Conservation (phyloP, 1,284 basidiomycete genomes). For the Rhodotorula sp. region DNA sequence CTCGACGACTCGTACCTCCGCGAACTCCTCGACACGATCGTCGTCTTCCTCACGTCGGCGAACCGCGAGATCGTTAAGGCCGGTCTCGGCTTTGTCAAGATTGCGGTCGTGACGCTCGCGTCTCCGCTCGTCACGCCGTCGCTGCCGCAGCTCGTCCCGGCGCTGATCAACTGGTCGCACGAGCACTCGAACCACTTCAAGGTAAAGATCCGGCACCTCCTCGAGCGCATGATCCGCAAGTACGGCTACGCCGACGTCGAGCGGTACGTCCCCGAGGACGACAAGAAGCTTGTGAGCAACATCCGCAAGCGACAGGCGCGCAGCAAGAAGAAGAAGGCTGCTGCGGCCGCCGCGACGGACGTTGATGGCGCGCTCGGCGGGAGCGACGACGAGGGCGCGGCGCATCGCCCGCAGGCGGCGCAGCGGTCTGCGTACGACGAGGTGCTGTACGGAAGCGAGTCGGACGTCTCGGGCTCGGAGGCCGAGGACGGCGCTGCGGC, state of each 20-base stretch:
- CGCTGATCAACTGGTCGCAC: constrained; percentile 86
- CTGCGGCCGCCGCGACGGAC: constrained; percentile 51
- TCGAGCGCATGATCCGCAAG: constrained; percentile 90
- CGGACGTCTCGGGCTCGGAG: constrained; percentile 63
- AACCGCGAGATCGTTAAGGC: constrained; percentile 99
- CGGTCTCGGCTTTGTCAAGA: constrained; percentile 91
- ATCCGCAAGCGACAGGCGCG: constrained; percentile 91
- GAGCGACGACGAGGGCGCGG: constrained; percentile 56
- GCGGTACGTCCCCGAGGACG: constrained; percentile 63
- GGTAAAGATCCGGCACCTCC: constrained; percentile 91
- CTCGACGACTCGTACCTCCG: constrained; percentile 75
- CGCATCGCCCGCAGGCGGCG: constrained; percentile 55
- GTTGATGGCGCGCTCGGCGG: constrained; percentile 54
- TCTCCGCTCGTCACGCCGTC: constrained; percentile 71
- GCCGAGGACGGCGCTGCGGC: constrained; percentile 67
- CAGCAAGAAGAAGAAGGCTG: constrained; percentile 74
- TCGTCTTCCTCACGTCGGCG: constrained; percentile 85
- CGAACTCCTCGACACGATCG: constrained; percentile 82
- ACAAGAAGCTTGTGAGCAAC: constrained; percentile 78
- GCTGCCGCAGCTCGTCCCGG: constrained; percentile 76
- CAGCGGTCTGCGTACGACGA: constrained; percentile 91
- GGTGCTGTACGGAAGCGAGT: constrained; percentile 79
- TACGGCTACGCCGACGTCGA: constrained; percentile 84
- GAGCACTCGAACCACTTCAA: constrained; percentile 99
- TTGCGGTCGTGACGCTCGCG: constrained; percentile 82